Conservation (phyloP, 352 stramenopile species). For the Globisporangium apiculatum region DNA sequence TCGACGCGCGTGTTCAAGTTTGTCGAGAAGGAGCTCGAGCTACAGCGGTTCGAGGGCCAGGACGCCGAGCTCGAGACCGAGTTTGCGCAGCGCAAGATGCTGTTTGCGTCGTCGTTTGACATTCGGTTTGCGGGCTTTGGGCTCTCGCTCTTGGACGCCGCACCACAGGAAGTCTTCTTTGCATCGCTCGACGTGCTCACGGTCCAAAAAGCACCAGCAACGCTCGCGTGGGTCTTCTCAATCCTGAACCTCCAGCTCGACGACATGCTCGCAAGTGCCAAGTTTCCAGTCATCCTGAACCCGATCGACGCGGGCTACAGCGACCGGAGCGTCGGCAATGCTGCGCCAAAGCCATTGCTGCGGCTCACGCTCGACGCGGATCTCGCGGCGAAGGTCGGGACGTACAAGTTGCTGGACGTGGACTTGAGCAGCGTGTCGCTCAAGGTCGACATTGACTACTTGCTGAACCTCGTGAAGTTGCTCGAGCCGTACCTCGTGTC, state of each 20-base stretch:
- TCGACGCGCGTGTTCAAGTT: constrained; percentile 79
- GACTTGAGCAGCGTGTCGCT: constrained; percentile 57
- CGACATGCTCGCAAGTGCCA: constrained; percentile 76
- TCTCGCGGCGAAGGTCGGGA: constrained; percentile 63
- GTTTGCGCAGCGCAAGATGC: constrained; percentile 71
- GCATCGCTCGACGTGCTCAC: constrained; percentile 72
- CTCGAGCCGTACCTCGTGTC: constrained; percentile 75
- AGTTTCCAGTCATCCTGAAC: constrained; percentile 83
- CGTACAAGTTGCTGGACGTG: constrained; percentile 80
- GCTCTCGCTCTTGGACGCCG: constrained; percentile 66
- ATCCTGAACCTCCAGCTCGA: constrained; percentile 79
- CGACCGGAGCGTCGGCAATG: constrained; percentile 53
- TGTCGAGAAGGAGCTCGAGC: constrained; percentile 71
- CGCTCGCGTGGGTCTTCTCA: constrained; percentile 68
- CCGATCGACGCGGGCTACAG: constrained; percentile 74
- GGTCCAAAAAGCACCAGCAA: constrained; percentile 59
- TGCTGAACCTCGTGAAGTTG: constrained; percentile 76
- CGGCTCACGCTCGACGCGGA: constrained; percentile 74
- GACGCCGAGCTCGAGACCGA: constrained; percentile 57
- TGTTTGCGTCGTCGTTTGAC: constrained; percentile 79
- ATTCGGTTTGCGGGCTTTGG: constrained; percentile 71
- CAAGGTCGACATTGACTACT: constrained; percentile 82
- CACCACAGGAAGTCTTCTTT: constrained; percentile 82
- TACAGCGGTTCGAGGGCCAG: constrained; percentile 60
- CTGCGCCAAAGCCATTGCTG: constrained; percentile 45